Percentiles rank a stretch among this genome's conserved stretches.
These are phyloP conservation scores for Phellopilus nigrolimitatus DNA, from an alignment of 1,284 basidiomycete species.

Conservation along the genomic window DNA sequence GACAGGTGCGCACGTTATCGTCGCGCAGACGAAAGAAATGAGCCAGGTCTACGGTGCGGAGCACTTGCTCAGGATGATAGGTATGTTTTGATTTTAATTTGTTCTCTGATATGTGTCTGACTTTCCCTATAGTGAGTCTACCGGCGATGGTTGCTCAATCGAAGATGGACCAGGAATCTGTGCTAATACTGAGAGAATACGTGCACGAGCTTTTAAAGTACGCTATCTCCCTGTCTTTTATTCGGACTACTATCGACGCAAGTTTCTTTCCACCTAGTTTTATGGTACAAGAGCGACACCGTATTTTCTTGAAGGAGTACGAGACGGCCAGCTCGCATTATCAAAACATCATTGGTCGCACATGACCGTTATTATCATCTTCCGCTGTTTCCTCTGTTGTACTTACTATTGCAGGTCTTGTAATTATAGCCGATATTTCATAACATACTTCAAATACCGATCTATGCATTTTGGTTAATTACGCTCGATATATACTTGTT, in stretches of 20 bases:
- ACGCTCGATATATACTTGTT: no score
- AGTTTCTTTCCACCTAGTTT: conserved; percentile 41
- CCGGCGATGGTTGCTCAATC: conserved; percentile 86
- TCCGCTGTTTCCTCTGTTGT: no score
- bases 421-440: no score
- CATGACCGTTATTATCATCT: not conserved
- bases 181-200: conserved; percentile 82
- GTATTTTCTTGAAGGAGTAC: conserved; percentile 71
- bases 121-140: conserved; percentile 56
- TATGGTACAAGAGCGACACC: conserved; percentile 60
- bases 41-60: conserved; percentile 93
- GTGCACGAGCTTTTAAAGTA: conserved; percentile 85
- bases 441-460: no score
- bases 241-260: conserved; percentile 11
- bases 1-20: conserved; percentile 61
- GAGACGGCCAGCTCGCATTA: conserved; percentile 68
- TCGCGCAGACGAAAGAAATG: conserved; percentile 79
- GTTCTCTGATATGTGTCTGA: conserved; percentile 21
- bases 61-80: conserved; percentile 88
- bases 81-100: conserved; percentile 42
- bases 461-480: no score
- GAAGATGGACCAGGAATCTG: conserved; percentile 86
- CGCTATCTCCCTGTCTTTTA: conserved; percentile 32
- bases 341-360: conserved; percentile 47
- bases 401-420: no score